Percentiles rank a stretch among this genome's conserved stretches.
Evolutionary conservation across 495 filamentous ascomycete species (phyloP).

Genomic region (Penicillium pulvis): DNA sequence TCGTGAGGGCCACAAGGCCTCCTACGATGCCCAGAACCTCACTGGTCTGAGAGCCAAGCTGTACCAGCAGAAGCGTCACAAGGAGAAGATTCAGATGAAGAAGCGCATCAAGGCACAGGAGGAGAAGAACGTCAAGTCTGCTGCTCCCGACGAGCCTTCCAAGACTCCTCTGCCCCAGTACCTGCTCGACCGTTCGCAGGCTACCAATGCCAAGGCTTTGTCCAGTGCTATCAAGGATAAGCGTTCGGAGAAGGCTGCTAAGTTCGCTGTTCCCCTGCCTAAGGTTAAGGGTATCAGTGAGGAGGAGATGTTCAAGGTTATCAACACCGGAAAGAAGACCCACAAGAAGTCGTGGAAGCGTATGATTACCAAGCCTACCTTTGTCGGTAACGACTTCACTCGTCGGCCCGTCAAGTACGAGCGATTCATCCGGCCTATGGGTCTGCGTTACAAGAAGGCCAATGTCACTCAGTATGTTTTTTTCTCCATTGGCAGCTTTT

Average conservation of each 20-base stretch:
- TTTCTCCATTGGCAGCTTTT: not conserved
- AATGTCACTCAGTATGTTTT: conserved; percentile 72
- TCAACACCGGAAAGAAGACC: conserved; percentile 90
- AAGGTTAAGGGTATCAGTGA: conserved; percentile 93
- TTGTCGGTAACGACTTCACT: conserved; percentile 90
- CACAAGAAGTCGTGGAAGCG: conserved; percentile 87
- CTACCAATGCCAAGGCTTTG: conserved; percentile 87
- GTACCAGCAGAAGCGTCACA: conserved; percentile 88
- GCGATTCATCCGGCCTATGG: conserved; percentile 79
- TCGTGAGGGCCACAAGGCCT: conserved; percentile 82
- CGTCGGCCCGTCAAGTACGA: conserved; percentile 93
- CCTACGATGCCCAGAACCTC: conserved; percentile 87
- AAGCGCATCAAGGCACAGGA: conserved; percentile 94
- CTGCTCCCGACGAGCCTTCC: conserved; percentile 71
- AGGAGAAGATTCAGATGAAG: conserved; percentile 99
- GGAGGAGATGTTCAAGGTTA: conserved; percentile 98
- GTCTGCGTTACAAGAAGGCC: conserved; percentile 88
- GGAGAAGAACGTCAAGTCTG: conserved; percentile 92
- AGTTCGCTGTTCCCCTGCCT: conserved; percentile 90
- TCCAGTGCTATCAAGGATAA: conserved; percentile 85
- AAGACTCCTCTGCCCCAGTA: conserved; percentile 79
- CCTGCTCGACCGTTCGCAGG: conserved; percentile 84
- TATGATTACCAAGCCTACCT: conserved; percentile 91
- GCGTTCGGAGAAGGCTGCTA: conserved; percentile 89
- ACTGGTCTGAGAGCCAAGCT: conserved; percentile 91